phyloP scores from a whole-genome alignment of 1,284 basidiomycete species.

The Pseudozyma thailandica region DNA sequence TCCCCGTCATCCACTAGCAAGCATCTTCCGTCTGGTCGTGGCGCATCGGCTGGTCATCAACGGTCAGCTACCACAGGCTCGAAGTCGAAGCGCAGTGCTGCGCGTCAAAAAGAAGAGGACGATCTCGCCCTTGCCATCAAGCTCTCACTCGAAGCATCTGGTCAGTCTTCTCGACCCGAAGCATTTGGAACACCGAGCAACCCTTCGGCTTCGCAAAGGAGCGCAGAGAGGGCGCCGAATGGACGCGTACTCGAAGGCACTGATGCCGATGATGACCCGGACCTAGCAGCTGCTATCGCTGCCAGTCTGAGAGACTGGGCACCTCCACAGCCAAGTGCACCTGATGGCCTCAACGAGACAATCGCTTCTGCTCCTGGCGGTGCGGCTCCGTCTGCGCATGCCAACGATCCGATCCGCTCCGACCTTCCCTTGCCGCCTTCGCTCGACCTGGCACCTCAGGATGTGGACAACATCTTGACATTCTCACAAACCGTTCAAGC shows the following conservation, averaged over 20 bases:
- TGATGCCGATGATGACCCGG: conserved; percentile 90
- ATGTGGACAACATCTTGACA: conserved; percentile 64
- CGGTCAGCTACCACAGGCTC: conserved; percentile 62
- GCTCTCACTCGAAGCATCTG: conserved; percentile 75
- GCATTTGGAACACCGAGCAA: conserved; percentile 65
- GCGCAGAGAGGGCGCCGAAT: conserved; percentile 64
- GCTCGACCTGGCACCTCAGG: conserved; percentile 58
- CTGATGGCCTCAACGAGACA: conserved; percentile 36
- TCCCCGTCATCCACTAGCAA: conserved; percentile 32
- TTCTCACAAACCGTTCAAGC: conserved; percentile 61
- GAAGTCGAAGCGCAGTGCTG: conserved; percentile 66
- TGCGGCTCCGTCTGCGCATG: background rate
- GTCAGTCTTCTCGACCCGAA: conserved; percentile 74
- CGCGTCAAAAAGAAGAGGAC: conserved; percentile 75
- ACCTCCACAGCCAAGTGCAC: conserved; percentile 57
- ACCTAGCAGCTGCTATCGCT: conserved; percentile 92
- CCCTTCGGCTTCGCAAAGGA: conserved; percentile 70
- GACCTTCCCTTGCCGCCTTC: conserved; percentile 54
- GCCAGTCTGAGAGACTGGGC: conserved; percentile 82
- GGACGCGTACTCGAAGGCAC: conserved; percentile 62
- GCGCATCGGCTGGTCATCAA: conserved; percentile 56
- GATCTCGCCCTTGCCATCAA: conserved; percentile 94
- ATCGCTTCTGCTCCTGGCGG: conserved; percentile 11
- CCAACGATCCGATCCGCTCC: conserved; percentile 4
- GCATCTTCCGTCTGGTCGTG: conserved; percentile 47